These are phyloP conservation scores for Phytophthora aleatoria DNA, from an alignment of 352 stramenopile genomes.

Conservation along the genomic window DNA sequence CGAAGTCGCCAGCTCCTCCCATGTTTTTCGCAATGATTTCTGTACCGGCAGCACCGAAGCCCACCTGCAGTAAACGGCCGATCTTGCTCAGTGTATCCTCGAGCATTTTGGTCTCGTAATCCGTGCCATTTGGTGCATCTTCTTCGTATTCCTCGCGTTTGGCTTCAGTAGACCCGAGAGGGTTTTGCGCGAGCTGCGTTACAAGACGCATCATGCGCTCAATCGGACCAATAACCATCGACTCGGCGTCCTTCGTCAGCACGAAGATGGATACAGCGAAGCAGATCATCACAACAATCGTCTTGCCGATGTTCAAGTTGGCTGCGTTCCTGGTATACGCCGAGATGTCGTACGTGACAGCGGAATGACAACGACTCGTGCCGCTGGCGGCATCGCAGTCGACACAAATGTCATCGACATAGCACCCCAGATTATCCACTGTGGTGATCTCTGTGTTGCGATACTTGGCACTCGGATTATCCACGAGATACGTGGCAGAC, in stretches of 20 bases:
- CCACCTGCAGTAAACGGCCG: constrained; percentile 94
- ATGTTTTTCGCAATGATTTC: constrained; percentile 99
- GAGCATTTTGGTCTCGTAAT: constrained; percentile 97
- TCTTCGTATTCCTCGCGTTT: constrained; percentile 79
- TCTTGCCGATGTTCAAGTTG: constrained; percentile 85
- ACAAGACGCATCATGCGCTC: constrained; percentile 94
- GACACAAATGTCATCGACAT: constrained; percentile 60
- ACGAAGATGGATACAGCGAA: constrained; percentile 91
- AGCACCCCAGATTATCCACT: constrained; percentile 73
- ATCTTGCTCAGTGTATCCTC: constrained; percentile 96
- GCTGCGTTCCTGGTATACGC: constrained; percentile 40
- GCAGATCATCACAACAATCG: constrained; percentile 91
- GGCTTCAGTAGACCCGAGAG: constrained; percentile 67
- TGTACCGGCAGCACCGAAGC: constrained; percentile 96
- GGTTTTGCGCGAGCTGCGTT: constrained; percentile 71
- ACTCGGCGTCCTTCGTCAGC: constrained; percentile 93
- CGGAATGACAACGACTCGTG: constrained; percentile 63
- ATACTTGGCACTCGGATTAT: constrained; percentile 43
- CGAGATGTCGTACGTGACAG: constrained; percentile 80
- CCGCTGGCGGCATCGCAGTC: constrained; percentile 47
- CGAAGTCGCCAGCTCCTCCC: constrained; percentile 89
- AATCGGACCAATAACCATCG: constrained; percentile 96
- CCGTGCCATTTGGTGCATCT: constrained; percentile 42
- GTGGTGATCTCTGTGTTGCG: constrained; percentile 65
- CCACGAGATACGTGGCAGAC: constrained; percentile 57